Conservation (phyloP, 345 rosid species). For the Euphorbia lathyris region DNA sequence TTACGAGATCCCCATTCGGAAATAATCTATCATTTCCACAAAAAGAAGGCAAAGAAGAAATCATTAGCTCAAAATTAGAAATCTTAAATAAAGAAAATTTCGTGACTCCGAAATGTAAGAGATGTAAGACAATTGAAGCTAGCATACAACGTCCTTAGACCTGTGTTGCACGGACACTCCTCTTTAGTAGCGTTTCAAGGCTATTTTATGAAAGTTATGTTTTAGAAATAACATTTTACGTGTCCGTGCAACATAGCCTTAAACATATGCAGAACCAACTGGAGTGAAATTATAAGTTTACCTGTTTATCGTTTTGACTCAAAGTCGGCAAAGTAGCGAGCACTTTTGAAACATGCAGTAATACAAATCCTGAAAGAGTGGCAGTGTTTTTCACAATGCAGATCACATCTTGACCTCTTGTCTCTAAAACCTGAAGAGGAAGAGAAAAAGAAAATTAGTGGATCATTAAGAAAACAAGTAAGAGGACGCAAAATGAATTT, state of each 20-base stretch:
- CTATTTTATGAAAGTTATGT: no score
- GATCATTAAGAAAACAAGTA: not conserved
- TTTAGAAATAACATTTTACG: no score
- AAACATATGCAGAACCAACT: no score
- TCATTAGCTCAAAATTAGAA: not conserved
- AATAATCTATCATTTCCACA: constrained; percentile 24
- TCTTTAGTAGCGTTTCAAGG: no score
- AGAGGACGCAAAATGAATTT: not conserved
- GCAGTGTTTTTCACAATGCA: constrained; percentile 35
- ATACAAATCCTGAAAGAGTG: constrained; percentile 29
- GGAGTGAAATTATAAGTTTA: not conserved
- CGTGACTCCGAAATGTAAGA: no score
- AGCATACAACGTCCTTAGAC: no score
- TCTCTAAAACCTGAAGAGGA: constrained; percentile 28
- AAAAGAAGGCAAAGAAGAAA: not conserved
- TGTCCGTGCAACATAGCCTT: no score
- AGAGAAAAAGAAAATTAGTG: not conserved
- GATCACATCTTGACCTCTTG: constrained; percentile 28
- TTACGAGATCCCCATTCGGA: constrained; percentile 31
- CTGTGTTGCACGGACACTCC: no score
- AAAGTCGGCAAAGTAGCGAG: constrained; percentile 28
- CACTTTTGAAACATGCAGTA: constrained; percentile 30
- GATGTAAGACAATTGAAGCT: no score
- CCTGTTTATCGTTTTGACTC: constrained; percentile 36
- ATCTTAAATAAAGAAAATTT: no score